phyloP scores from a whole-genome alignment of 1,284 basidiomycete genomes.

The Apiotrichum akiyoshidainum region DNA sequence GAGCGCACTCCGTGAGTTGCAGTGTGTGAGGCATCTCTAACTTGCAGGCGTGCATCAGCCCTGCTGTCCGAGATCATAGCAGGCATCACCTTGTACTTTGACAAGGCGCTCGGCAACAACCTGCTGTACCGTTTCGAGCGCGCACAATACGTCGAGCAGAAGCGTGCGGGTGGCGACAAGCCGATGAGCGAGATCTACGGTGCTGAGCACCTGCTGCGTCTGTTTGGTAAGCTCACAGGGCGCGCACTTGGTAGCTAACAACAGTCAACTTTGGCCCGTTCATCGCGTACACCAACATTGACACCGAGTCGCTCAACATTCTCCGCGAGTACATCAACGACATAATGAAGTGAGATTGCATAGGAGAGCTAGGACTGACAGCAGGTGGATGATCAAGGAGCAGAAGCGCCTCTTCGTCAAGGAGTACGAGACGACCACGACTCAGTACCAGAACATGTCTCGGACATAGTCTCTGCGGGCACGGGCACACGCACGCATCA shows the following conservation, averaged over 20 bases:
- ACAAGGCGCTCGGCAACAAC: conserved; percentile 82
- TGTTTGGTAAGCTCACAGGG: conserved; percentile 73
- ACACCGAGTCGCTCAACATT: conserved; percentile 75
- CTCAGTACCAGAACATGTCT: conserved; percentile 50
- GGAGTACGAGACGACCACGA: conserved; percentile 52
- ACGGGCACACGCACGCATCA: not conserved
- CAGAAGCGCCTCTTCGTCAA: conserved; percentile 51
- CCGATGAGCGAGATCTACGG: conserved; percentile 91
- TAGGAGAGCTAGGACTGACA: not conserved
- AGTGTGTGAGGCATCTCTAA: not conserved
- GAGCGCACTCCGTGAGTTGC: conserved; percentile 54
- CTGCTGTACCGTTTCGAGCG: conserved; percentile 93
- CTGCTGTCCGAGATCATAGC: conserved; percentile 75
- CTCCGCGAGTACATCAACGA: conserved; percentile 88
- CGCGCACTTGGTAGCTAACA: not conserved
- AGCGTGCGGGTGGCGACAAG: conserved; percentile 69
- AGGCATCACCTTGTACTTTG: conserved; percentile 91
- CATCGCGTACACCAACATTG: conserved; percentile 87
- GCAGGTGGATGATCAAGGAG: conserved; percentile 53
- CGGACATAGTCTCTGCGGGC: conserved; percentile 32
- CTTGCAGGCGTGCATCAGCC: conserved; percentile 56
- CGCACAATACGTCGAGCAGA: conserved; percentile 80
- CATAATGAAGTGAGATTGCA: conserved; percentile 68
- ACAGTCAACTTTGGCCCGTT: conserved; percentile 63
- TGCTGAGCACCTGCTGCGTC: conserved; percentile 85